phyloP scores from a whole-genome alignment of 176 grass and related monocot species.

The Cenchrus americanus region DNA sequence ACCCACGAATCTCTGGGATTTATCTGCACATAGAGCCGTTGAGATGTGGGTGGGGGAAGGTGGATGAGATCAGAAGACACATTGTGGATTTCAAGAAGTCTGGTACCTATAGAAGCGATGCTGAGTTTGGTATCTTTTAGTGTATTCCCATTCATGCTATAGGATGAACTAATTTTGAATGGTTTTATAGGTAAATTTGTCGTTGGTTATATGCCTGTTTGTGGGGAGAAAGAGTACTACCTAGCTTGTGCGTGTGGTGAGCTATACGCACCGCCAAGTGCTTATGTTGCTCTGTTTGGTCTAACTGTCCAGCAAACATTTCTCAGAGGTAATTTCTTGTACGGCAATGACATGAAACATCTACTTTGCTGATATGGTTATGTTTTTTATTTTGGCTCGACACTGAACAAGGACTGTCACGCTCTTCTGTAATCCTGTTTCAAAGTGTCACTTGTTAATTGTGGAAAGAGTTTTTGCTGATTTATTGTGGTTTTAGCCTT shows the following conservation, averaged over 20 bases:
- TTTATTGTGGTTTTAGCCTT: slow-evolving; percentile 2
- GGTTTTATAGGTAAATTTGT: slow-evolving; percentile 84
- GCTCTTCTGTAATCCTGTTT: neutral
- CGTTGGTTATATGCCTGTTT: slow-evolving; percentile 88
- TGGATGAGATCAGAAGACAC: slow-evolving; percentile 92
- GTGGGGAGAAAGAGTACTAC: slow-evolving; percentile 98
- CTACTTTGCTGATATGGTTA: slow-evolving; percentile 27
- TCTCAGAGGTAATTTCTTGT: slow-evolving; percentile 70
- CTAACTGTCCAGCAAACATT: slow-evolving; percentile 83
- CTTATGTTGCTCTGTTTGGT: slow-evolving; percentile 88
- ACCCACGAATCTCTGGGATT: slow-evolving; percentile 85
- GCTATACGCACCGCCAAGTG: slow-evolving; percentile 89
- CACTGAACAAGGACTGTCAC: slow-evolving; percentile 12
- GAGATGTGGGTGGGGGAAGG: slow-evolving; percentile 90
- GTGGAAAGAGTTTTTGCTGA: neutral
- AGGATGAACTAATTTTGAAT: slow-evolving; percentile 25
- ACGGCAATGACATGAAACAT: neutral
- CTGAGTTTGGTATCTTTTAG: slow-evolving; percentile 20
- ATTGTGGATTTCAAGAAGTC: slow-evolving; percentile 91
- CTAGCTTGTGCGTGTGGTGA: slow-evolving; percentile 87
- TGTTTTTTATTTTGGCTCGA: neutral
- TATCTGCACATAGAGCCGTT: slow-evolving; percentile 88
- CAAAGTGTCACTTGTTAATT: slow-evolving; percentile 25
- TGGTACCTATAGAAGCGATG: slow-evolving; percentile 55
- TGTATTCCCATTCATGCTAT: slow-evolving; percentile 11